These are phyloP conservation scores for Dactylis glomerata DNA, from an alignment of 176 grass and related monocot species.

Conservation along the genomic window DNA sequence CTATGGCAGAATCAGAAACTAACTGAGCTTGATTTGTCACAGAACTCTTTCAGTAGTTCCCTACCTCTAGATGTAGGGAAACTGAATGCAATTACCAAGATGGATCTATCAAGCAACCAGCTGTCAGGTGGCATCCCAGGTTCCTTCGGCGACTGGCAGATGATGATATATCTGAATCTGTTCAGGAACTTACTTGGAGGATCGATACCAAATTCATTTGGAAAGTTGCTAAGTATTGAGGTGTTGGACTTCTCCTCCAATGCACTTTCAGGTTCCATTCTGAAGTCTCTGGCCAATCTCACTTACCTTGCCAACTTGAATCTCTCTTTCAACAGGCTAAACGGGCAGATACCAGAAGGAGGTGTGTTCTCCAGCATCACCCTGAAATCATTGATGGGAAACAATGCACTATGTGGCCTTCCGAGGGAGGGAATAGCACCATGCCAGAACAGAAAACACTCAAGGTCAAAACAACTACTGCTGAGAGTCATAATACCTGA, in stretches of 20 bases:
- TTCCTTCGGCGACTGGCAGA: background rate
- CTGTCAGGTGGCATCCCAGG: conserved; percentile 29
- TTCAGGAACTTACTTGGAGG: background rate
- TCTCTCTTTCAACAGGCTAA: conserved; percentile 13
- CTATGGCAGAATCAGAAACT: background rate
- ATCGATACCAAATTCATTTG: background rate
- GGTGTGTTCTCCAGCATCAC: conserved; percentile 46
- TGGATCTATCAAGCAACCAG: conserved; percentile 22
- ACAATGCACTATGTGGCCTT: conserved; percentile 32
- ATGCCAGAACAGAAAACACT: conserved; percentile 10
- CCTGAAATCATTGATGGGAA: conserved; percentile 44
- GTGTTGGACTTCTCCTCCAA: background rate
- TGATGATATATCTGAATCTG: background rate
- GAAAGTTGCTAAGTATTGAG: background rate
- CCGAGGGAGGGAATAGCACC: conserved; percentile 21
- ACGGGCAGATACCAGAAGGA: conserved; percentile 25
- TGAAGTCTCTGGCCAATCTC: background rate
- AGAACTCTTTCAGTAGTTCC: background rate
- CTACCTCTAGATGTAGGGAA: background rate
- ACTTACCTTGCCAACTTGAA: background rate
- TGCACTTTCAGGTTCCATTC: background rate
- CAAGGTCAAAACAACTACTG: background rate
- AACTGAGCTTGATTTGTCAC: background rate
- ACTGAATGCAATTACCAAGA: background rate
- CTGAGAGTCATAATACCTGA: conserved; percentile 21